Evolutionary conservation across 441 rosid species (phyloP).

Genomic region (Populus hybrid): DNA sequence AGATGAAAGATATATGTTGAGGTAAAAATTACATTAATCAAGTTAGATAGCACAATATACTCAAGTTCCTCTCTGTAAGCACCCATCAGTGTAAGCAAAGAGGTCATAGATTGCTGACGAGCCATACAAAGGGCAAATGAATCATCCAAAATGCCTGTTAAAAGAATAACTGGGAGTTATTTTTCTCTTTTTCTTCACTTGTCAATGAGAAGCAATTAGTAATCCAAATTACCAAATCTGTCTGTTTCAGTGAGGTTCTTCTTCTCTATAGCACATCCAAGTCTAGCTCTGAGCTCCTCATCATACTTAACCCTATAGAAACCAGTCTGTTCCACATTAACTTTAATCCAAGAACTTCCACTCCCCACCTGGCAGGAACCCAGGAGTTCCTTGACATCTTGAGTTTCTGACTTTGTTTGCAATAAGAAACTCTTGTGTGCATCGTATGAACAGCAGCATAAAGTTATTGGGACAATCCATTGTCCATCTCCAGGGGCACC

Average conservation of each 20-base stretch:
- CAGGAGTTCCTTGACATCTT: conserved; percentile 42
- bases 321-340: conserved; percentile 84
- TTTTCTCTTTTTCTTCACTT: conserved; percentile 5
- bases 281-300: conserved; percentile 67
- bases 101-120: conserved; percentile 70
- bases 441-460: conserved; percentile 76
- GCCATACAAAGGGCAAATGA: conserved; percentile 94
- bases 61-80: conserved; percentile 80
- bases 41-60: conserved; percentile 78
- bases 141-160: conserved; percentile 88
- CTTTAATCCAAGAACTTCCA: conserved; percentile 59
- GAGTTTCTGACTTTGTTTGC: conserved; percentile 57
- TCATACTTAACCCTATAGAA: conserved; percentile 94
- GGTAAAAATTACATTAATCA: conserved; percentile 60
- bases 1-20: background rate
- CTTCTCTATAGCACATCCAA: conserved; percentile 70
- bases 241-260: conserved; percentile 60
- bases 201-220: conserved; percentile 1
- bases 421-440: conserved; percentile 60
- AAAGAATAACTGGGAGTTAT: conserved; percentile 23
- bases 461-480: conserved; percentile 92
- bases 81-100: conserved; percentile 74
- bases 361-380: conserved; percentile 31
- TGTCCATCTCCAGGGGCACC: conserved; percentile 83
- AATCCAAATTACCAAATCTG: conserved; percentile 64